A percentile compares a stretch with the other conserved stretches of the same genome.
These are phyloP conservation scores for Malassezia pachydermatis DNA, from an alignment of 1,284 basidiomycete genomes.

Conservation along the genomic window DNA sequence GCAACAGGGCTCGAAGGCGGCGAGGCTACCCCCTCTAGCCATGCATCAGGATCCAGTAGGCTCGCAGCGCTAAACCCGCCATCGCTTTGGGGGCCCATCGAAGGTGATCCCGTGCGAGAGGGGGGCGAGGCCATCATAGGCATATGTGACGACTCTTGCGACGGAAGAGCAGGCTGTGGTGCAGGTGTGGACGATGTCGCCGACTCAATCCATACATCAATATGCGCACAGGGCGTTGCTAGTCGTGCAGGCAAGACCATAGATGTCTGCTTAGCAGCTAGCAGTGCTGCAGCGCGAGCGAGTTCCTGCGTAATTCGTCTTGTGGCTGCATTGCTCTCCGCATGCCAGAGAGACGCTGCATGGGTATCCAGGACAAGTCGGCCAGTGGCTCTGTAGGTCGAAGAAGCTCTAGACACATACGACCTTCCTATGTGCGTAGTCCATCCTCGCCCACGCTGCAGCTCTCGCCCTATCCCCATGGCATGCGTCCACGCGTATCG, in stretches of 20 bases:
- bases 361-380: too few relatives aligned
- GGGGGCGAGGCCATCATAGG: not conserved
- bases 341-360: not conserved
- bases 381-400: too few relatives aligned
- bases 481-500: too few relatives aligned
- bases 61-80: conserved; percentile 7
- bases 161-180: not conserved
- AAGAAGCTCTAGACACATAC: too few relatives aligned
- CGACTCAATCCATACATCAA: not conserved
- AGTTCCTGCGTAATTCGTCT: too few relatives aligned
- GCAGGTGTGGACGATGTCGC: not conserved
- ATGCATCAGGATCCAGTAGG: conserved; percentile 11
- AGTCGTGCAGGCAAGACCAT: not conserved
- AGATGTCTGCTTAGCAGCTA: conserved; percentile 3
- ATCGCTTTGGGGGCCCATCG: not conserved
- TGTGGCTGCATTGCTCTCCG: not conserved
- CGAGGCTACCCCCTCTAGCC: not conserved
- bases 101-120: too few relatives aligned
- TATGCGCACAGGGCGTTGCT: not conserved
- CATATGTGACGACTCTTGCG: not conserved
- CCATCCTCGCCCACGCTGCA: too few relatives aligned
- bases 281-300: conserved; percentile 1
- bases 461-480: too few relatives aligned
- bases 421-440: too few relatives aligned
- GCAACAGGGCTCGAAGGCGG: not conserved